Evolutionary conservation across 2,329 filamentous ascomycete genomes (phyloP).

Genomic region (Xylariaceae sp.): DNA sequence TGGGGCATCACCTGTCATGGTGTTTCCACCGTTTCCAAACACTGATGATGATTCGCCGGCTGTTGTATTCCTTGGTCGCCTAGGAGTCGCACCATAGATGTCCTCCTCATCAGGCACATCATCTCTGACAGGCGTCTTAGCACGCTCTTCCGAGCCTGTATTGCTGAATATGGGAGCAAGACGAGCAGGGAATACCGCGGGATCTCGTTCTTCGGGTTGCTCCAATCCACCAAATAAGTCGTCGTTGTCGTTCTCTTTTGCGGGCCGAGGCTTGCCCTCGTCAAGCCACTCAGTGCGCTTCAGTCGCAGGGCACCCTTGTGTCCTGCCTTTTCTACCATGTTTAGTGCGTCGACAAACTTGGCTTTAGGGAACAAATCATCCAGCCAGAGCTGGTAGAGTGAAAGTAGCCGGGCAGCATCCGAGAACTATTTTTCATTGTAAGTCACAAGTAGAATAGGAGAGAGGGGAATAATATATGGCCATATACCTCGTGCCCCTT

Average conservation of each 20-base stretch:
- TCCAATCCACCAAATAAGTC: conserved; percentile 26
- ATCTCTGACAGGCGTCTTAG: conserved; percentile 32
- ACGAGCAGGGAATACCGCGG: conserved; percentile 30
- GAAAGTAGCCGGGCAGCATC: conserved; percentile 77
- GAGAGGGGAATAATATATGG: background rate
- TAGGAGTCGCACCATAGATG: conserved; percentile 52
- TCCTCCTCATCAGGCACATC: conserved; percentile 44
- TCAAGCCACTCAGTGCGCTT: conserved; percentile 81
- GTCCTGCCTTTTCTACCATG: conserved; percentile 91
- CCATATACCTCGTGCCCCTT: conserved; percentile 78
- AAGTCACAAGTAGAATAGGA: background rate
- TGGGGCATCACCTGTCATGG: conserved; percentile 19
- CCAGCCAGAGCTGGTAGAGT: conserved; percentile 94
- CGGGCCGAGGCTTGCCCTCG: conserved; percentile 56
- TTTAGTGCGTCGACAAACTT: conserved; percentile 83
- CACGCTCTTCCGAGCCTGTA: conserved; percentile 24
- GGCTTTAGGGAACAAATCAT: conserved; percentile 90
- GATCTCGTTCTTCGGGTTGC: conserved; percentile 26
- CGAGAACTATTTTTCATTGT: conserved; percentile 57
- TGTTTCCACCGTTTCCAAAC: conserved; percentile 24
- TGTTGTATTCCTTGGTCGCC: conserved; percentile 20
- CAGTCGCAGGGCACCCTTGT: conserved; percentile 70
- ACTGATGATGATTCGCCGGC: conserved; percentile 19
- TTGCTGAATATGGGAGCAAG: conserved; percentile 38
- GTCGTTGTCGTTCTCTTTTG: conserved; percentile 28